Evolutionary conservation across 2,329 filamentous ascomycete species (phyloP).

Genomic region (Dactylellina parvicollis): DNA sequence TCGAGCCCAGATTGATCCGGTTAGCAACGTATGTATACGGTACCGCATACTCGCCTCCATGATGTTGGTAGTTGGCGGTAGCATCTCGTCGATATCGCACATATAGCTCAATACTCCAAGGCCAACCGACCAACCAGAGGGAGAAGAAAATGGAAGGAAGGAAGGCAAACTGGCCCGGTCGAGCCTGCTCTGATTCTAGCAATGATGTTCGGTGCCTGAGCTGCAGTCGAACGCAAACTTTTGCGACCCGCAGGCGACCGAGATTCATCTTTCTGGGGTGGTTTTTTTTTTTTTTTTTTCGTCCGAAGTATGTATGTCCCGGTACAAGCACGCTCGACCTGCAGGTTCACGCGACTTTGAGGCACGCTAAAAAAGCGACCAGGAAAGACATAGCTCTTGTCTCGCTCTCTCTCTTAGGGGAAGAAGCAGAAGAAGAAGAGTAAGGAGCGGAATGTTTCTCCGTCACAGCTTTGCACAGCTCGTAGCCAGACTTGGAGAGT

Average conservation of each 20-base stretch:
- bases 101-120: not conserved
- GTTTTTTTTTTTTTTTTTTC: slow-evolving; percentile 40
- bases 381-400: too few species aligned
- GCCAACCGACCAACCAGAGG: not conserved
- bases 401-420: too few species aligned
- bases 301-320: slow-evolving; percentile 52
- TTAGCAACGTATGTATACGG: not conserved
- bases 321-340: slow-evolving; percentile 29
- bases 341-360: slow-evolving; percentile 47
- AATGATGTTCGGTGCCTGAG: slow-evolving; percentile 43
- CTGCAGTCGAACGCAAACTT: slow-evolving; percentile 34
- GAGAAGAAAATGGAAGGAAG: not conserved
- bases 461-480: too few species aligned
- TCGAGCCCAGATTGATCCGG: slow-evolving; percentile 10
- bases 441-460: too few species aligned
- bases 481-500: too few species aligned
- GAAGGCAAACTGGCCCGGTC: not conserved
- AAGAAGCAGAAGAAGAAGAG: too few species aligned
- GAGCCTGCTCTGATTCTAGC: slow-evolving; percentile 40
- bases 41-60: too few species aligned
- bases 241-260: slow-evolving; percentile 40
- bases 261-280: slow-evolving; percentile 15
- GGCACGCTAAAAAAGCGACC: slow-evolving; percentile 18
- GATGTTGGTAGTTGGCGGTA: not conserved
- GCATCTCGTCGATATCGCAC: not conserved